Percentiles rank a stretch among this genome's conserved stretches.
These are phyloP conservation scores for Solanum tarijense DNA, from an alignment of 257 asterid species.

Conservation along the genomic window DNA sequence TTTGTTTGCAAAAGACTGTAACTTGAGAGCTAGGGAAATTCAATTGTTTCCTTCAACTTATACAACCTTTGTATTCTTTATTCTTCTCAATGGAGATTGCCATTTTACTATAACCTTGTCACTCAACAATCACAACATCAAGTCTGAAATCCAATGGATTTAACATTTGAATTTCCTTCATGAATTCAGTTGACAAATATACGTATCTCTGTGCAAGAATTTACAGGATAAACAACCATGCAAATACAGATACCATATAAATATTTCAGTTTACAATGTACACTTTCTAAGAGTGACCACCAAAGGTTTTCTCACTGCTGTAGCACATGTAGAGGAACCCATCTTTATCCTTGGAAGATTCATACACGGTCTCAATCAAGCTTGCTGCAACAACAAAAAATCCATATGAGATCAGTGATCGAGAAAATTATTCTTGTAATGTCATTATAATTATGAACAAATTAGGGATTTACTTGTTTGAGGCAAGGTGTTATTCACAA, in stretches of 20 bases:
- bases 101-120: neutral
- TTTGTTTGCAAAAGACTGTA: neutral
- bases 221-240: neutral
- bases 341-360: slow-evolving; percentile 66
- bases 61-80: neutral
- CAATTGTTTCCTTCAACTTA: neutral
- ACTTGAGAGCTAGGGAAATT: neutral
- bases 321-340: slow-evolving; percentile 96
- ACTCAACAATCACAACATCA: neutral
- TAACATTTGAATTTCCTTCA: neutral
- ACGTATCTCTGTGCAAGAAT: neutral
- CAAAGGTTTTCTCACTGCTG: slow-evolving; percentile 95
- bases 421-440: neutral
- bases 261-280: neutral
- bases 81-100: neutral
- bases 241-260: neutral
- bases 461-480: slow-evolving; percentile 51
- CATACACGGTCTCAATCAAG: slow-evolving; percentile 59
- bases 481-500: slow-evolving; percentile 78
- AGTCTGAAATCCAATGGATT: neutral
- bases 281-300: slow-evolving; percentile 19
- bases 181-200: neutral
- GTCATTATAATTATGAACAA: neutral
- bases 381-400: slow-evolving; percentile 41
- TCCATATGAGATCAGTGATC: neutral